phyloP scores from a whole-genome alignment of 2,329 filamentous ascomycete genomes.

The Grosmannia serpens region DNA sequence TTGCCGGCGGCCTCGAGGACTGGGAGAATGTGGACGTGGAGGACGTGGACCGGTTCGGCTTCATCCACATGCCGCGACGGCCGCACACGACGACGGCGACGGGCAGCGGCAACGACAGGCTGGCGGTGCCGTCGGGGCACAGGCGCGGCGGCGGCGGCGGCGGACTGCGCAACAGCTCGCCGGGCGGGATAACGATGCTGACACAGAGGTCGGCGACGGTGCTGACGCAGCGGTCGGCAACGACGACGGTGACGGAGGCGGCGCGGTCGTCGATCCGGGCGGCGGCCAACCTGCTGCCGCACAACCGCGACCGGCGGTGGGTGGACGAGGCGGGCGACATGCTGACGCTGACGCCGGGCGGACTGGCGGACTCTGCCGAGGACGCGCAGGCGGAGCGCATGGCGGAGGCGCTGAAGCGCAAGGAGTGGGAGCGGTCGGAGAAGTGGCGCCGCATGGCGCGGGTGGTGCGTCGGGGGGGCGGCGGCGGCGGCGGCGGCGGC shows the following conservation, averaged over 20 bases:
- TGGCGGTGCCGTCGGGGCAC: background rate
- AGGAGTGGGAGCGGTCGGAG: constrained; percentile 51
- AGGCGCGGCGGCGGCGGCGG: background rate
- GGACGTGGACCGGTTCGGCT: constrained; percentile 57
- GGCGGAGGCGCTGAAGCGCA: constrained; percentile 45
- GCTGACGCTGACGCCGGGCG: constrained; percentile 46
- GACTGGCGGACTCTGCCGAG: constrained; percentile 40
- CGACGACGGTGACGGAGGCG: constrained; percentile 22
- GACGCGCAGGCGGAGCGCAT: constrained; percentile 41
- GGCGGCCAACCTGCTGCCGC: constrained; percentile 46
- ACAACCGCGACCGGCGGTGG: constrained; percentile 48
- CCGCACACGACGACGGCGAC: constrained; percentile 19
- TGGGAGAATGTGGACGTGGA: constrained; percentile 52
- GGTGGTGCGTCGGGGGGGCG: constrained; percentile 36
- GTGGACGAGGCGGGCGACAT: constrained; percentile 58
- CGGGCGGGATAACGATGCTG: constrained; percentile 32
- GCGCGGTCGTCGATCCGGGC: constrained; percentile 44
- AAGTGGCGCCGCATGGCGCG: constrained; percentile 60
- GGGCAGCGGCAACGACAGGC: background rate
- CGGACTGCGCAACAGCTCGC: background rate
- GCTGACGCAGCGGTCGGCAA: constrained; percentile 32
- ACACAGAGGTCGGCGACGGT: constrained; percentile 38
- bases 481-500: constrained; percentile 30
- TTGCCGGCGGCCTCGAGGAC: constrained; percentile 51
- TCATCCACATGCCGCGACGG: constrained; percentile 36